A percentile compares a stretch with the other conserved stretches of the same genome.
These are phyloP conservation scores for Myochromella boudieri DNA, from an alignment of 768 basidiomycete genomes.

Conservation along the genomic window DNA sequence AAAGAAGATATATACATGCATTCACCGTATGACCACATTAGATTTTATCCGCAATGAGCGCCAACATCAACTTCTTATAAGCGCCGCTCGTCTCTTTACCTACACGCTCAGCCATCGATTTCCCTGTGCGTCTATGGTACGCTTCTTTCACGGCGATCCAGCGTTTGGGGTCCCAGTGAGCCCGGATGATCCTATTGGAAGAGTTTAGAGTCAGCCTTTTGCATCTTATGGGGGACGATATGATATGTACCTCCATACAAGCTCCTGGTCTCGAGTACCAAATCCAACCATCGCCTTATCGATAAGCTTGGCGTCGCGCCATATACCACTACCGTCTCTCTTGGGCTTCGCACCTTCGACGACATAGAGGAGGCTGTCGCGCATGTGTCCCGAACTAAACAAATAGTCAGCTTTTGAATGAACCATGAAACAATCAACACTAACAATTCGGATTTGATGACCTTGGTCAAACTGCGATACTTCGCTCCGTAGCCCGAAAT, in stretches of 20 bases:
- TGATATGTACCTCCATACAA: constrained; percentile 32
- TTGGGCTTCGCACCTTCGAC: constrained; percentile 45
- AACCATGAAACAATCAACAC: background rate
- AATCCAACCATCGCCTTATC: constrained; percentile 51
- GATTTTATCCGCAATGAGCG: constrained; percentile 17
- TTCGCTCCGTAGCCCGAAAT: constrained; percentile 27
- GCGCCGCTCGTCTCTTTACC: constrained; percentile 54
- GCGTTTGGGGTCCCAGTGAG: constrained; percentile 49
- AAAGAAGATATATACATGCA: background rate
- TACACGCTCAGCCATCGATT: constrained; percentile 40
- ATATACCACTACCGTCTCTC: constrained; percentile 44
- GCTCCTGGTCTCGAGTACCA: constrained; percentile 49
- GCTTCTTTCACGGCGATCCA: constrained; percentile 48
- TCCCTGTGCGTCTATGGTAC: constrained; percentile 42
- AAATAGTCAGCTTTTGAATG: background rate
- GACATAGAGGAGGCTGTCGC: constrained; percentile 46
- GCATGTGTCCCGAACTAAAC: constrained; percentile 42
- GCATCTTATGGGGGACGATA: background rate
- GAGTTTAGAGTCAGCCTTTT: background rate
- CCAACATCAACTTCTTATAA: constrained; percentile 38
- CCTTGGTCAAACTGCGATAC: constrained; percentile 36
- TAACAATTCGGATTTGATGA: constrained; percentile 40
- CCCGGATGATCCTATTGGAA: constrained; percentile 40
- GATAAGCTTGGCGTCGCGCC: constrained; percentile 52
- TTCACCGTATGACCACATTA: no score